These are phyloP conservation scores for Sextonia rubra DNA, from an alignment of 164 flowering plant species.

Conservation along the genomic window DNA sequence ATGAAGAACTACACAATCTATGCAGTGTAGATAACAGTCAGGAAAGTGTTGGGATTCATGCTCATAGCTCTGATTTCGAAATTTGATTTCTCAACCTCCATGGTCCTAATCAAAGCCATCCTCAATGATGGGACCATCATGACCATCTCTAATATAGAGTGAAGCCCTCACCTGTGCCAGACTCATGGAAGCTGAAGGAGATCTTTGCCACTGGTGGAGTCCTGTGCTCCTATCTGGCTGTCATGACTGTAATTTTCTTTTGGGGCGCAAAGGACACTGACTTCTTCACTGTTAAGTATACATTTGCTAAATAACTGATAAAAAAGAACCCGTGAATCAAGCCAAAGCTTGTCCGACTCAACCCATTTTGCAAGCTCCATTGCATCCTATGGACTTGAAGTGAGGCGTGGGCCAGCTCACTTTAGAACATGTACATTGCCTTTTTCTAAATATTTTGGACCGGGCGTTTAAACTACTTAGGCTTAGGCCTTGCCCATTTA, in stretches of 20 bases:
- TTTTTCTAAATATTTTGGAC: no score
- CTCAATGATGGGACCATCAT: constrained; percentile 89
- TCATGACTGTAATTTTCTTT: constrained; percentile 61
- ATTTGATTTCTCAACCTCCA: constrained; percentile 87
- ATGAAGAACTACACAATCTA: constrained; percentile 95
- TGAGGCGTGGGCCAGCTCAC: no score
- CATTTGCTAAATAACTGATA: no score
- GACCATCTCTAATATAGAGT: constrained; percentile 93
- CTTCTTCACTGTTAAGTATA: constrained; percentile 59
- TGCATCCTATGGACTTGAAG: no score
- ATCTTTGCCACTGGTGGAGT: constrained; percentile 68
- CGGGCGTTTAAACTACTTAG: no score
- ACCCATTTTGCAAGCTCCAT: no score
- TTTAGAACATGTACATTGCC: no score
- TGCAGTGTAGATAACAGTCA: constrained; percentile 86
- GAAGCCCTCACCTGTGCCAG: constrained; percentile 87
- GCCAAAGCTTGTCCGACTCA: no score
- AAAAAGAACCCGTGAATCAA: no score
- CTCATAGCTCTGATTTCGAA: constrained; percentile 75
- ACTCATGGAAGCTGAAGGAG: constrained; percentile 76
- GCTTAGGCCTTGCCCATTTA: no score
- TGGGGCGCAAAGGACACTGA: constrained; percentile 41
- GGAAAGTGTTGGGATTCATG: constrained; percentile 80
- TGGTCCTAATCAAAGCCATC: constrained; percentile 78
- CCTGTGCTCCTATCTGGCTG: constrained; percentile 63